Conservation (phyloP, 805 yeast species). For the Saturnispora gosingensis region DNA sequence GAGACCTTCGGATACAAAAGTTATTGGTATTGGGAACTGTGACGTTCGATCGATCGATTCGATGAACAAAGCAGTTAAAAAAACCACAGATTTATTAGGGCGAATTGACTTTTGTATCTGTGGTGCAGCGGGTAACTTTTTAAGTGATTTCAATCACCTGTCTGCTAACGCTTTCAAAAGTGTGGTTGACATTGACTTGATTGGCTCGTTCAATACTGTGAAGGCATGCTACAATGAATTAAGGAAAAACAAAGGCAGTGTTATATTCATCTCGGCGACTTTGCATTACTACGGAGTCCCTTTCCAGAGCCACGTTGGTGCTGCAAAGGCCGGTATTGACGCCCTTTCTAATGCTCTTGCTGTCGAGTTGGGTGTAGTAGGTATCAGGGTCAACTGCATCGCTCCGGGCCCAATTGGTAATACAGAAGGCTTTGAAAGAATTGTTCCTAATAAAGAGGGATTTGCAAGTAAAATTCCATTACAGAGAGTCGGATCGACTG, state of each 20-base stretch:
- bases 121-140: conserved; percentile 94
- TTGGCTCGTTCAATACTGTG: conserved; percentile 84
- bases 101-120: conserved; percentile 80
- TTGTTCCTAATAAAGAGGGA: conserved; percentile 36
- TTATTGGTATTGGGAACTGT: conserved; percentile 58
- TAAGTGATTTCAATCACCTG: conserved; percentile 68
- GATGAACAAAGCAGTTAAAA: conserved; percentile 53
- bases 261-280: conserved; percentile 80
- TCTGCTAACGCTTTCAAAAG: conserved; percentile 83
- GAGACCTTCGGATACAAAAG: conserved; percentile 36
- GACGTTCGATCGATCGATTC: conserved; percentile 70
- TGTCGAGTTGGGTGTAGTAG: conserved; percentile 86
- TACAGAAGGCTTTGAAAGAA: conserved; percentile 77
- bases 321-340: conserved; percentile 94
- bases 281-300: conserved; percentile 86
- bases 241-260: conserved; percentile 54
- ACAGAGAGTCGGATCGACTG: conserved; percentile 58
- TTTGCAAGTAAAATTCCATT: conserved; percentile 47
- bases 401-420: conserved; percentile 89
- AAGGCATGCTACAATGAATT: conserved; percentile 71
- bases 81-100: conserved; percentile 62
- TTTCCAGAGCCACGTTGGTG: conserved; percentile 82
- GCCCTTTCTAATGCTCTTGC: conserved; percentile 78
- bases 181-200: conserved; percentile 75
- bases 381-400: conserved; percentile 71